Conservation (phyloP, 371 early-diverging fungal species). For the Rhizopus arrhizus region DNA sequence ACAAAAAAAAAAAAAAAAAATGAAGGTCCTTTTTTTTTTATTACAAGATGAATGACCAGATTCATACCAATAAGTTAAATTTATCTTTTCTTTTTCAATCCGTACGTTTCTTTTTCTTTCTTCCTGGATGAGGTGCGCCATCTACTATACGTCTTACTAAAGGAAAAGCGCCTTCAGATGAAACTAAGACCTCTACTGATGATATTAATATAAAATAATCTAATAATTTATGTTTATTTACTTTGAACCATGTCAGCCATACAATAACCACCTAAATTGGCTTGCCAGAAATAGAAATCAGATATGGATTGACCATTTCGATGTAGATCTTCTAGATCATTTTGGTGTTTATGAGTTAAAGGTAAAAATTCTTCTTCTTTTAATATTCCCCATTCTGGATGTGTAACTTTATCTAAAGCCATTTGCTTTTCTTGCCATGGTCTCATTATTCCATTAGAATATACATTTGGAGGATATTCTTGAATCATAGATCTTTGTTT, state of each 20-base stretch:
- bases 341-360: conserved; percentile 49
- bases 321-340: conserved; percentile 44
- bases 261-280: conserved; percentile 55
- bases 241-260: conserved; percentile 54
- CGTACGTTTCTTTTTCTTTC: conserved; percentile 40
- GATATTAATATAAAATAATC: not conserved
- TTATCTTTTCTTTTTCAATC: conserved; percentile 2
- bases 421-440: conserved; percentile 5
- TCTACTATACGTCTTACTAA: conserved; percentile 46
- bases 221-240: conserved; percentile 14
- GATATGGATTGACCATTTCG: conserved; percentile 30
- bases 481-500: conserved; percentile 6
- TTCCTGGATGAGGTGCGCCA: conserved; percentile 49
- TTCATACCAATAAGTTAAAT: not conserved
- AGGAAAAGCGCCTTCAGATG: conserved; percentile 39
- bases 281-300: conserved; percentile 57
- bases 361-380: conserved; percentile 52
- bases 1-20: not conserved
- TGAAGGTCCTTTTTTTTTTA: not conserved
- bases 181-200: conserved; percentile 35
- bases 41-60: not conserved
- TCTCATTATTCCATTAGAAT: not conserved
- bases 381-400: conserved; percentile 53
- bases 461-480: not conserved
- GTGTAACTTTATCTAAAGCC: conserved; percentile 8